These are phyloP conservation scores for Chrysanthemum seticuspe DNA, from an alignment of 129 eudicot species.

Conservation along the genomic window DNA sequence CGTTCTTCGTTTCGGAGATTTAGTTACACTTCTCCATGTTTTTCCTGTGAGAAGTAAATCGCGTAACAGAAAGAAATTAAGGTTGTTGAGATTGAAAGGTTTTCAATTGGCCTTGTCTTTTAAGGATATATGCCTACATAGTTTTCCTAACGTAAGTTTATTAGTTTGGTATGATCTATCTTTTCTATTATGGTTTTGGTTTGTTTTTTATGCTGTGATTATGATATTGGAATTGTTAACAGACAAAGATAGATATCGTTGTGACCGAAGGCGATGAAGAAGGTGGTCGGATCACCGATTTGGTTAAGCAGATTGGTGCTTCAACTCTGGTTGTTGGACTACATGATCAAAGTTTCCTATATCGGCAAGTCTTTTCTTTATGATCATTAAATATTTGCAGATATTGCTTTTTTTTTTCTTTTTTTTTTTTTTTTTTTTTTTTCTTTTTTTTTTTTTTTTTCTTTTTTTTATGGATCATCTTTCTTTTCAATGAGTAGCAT, in stretches of 20 bases:
- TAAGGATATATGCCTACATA: slow-evolving; percentile 58
- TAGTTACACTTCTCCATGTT: slow-evolving; percentile 79
- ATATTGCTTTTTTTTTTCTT: not conserved
- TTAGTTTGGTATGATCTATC: not conserved
- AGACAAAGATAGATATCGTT: slow-evolving; percentile 90
- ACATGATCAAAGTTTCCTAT: slow-evolving; percentile 88
- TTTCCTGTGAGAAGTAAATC: slow-evolving; percentile 44
- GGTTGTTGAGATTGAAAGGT: slow-evolving; percentile 69
- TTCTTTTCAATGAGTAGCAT: slow-evolving; percentile 1
- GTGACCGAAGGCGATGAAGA: slow-evolving; percentile 79
- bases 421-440: too few species aligned
- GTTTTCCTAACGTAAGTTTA: slow-evolving; percentile 63
- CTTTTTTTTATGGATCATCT: too few species aligned
- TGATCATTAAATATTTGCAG: not conserved
- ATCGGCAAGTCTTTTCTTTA: slow-evolving; percentile 43
- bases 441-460: too few species aligned
- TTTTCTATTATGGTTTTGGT: not conserved
- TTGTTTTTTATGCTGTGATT: not conserved
- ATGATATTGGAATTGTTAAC: slow-evolving; percentile 13
- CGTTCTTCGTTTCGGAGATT: slow-evolving; percentile 67
- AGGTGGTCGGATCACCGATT: slow-evolving; percentile 61
- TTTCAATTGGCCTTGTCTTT: slow-evolving; percentile 89
- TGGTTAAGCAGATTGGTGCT: slow-evolving; percentile 81
- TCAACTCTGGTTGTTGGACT: slow-evolving; percentile 82
- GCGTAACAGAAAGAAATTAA: slow-evolving; percentile 57